Evolutionary conservation across 345 rosid species (phyloP).

Genomic region (Hirschfeldia incana): DNA sequence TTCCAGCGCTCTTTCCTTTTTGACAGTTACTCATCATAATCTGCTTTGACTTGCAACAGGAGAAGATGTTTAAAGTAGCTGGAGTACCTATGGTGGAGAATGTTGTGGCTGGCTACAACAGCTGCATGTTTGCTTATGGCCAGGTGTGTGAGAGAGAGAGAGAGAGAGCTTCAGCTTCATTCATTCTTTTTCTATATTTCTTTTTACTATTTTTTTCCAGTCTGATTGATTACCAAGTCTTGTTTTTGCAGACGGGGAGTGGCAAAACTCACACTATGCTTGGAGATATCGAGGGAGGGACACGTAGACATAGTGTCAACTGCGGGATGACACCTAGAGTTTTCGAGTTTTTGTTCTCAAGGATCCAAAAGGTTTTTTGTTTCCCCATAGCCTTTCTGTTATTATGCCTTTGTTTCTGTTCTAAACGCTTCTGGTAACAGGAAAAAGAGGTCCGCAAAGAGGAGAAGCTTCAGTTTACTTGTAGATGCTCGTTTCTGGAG

Average conservation of each 20-base stretch:
- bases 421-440: slow-evolving; percentile 46
- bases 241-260: slow-evolving; percentile 80
- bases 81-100: slow-evolving; percentile 98
- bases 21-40: neutral
- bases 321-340: slow-evolving; percentile 98
- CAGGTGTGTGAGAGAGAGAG: slow-evolving; percentile 50
- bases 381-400: neutral
- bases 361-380: slow-evolving; percentile 80
- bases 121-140: slow-evolving; percentile 99
- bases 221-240: slow-evolving; percentile 5
- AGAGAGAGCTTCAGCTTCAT: slow-evolving; percentile 17
- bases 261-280: slow-evolving; percentile 99
- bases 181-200: neutral
- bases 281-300: slow-evolving; percentile 97
- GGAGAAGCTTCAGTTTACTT: slow-evolving; percentile 71
- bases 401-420: neutral
- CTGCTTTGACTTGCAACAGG: slow-evolving; percentile 48
- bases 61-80: slow-evolving; percentile 83
- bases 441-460: slow-evolving; percentile 85
- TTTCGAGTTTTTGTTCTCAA: slow-evolving; percentile 81
- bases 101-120: slow-evolving; percentile 92
- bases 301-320: slow-evolving; percentile 88
- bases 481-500: slow-evolving; percentile 96
- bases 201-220: neutral
- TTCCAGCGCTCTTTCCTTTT: neutral